Base-by-base conservation (phyloP, 768 basidiomycete species). In the Collybia sp. region DNA sequence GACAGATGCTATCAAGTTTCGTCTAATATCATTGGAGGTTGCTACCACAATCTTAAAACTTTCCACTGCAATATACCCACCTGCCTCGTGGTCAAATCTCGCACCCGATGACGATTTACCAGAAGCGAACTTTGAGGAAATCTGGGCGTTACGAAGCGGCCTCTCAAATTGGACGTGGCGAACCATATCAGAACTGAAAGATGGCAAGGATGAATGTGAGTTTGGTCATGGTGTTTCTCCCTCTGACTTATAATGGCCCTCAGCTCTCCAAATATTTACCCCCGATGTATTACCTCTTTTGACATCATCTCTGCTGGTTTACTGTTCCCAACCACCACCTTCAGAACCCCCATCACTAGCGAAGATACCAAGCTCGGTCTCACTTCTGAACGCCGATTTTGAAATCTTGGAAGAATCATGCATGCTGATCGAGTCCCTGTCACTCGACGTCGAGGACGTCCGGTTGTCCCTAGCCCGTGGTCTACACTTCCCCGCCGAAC, bases 121-220 rank as follows among this genome's bases (percentile, higher is more conserved):
- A 4, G 54, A 65, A 32, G 56, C 48, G 16, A 50, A 63, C 36
- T 40, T 59, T 25, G 63, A 67, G 30, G 84, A 88, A 51, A 70
- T 77, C 39, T 92, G 88, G 88, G 69, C 58, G 18, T 60, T 85
- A 39, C 79, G 89, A 15, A 75, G 70, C 44, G 75, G 75, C 6
- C 67, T 91, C 20, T 80, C 84, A 2, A 78, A 74, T 38, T 92
- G 89, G 89, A 75, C 80, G 35, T 91, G 88, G 87, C 74, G 82
- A 53, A 74, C 79, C 2, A 76, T 89, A n/a, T 73, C 77, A 5
- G 85, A 85, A 56, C 73, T 89, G 39, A 82, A 80, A 58, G 82
- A 86, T 44, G 78, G 81, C 38, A 80, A 79, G 59, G 83, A 87
- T 42, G 85, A 88, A 54, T 72, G 86, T 85, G 51, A 66, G 71